Evolutionary conservation across 2,329 filamentous ascomycete species (phyloP).

Genomic region (Colletotrichum navitas): DNA sequence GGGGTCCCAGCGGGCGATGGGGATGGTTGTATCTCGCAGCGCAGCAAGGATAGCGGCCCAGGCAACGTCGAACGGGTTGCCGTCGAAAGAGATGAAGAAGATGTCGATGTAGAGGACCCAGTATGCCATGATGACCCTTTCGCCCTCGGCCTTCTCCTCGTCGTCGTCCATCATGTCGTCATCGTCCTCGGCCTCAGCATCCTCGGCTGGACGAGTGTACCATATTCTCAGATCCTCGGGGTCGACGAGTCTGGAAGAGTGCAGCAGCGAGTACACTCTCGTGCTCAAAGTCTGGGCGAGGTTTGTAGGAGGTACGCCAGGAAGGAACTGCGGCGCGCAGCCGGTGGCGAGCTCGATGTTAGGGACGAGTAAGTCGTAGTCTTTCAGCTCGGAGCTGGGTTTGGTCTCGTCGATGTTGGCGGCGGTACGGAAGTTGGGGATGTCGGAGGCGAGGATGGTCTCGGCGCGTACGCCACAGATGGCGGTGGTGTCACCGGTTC

Average conservation of each 20-base stretch:
- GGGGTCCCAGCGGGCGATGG: conserved; percentile 83
- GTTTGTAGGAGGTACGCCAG: conserved; percentile 83
- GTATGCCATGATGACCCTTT: conserved; percentile 78
- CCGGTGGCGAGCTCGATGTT: conserved; percentile 95
- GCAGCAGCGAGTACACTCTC: conserved; percentile 80
- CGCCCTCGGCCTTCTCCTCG: conserved; percentile 45
- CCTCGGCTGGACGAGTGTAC: conserved; percentile 66
- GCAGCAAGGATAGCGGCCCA: conserved; percentile 89
- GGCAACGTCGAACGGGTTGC: conserved; percentile 90
- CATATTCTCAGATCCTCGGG: conserved; percentile 80
- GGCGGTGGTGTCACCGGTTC: conserved; percentile 91
- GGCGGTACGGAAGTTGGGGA: conserved; percentile 72
- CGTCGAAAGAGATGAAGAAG: conserved; percentile 93
- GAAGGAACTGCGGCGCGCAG: conserved; percentile 86
- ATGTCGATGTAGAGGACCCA: conserved; percentile 97
- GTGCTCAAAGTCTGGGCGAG: conserved; percentile 89
- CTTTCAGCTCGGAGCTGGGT: conserved; percentile 62
- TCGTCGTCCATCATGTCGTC: conserved; percentile 52
- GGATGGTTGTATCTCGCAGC: conserved; percentile 81
- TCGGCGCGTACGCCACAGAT: conserved; percentile 94
- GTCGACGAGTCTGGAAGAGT: conserved; percentile 76
- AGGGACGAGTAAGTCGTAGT: conserved; percentile 84
- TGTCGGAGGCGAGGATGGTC: conserved; percentile 80
- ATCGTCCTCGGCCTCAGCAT: conserved; percentile 57
- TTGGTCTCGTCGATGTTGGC: conserved; percentile 46